A percentile compares a stretch with the other conserved stretches of the same genome.
Evolutionary conservation across 2,329 filamentous ascomycete species (phyloP).

Genomic region (Intubia oerlemansii): DNA sequence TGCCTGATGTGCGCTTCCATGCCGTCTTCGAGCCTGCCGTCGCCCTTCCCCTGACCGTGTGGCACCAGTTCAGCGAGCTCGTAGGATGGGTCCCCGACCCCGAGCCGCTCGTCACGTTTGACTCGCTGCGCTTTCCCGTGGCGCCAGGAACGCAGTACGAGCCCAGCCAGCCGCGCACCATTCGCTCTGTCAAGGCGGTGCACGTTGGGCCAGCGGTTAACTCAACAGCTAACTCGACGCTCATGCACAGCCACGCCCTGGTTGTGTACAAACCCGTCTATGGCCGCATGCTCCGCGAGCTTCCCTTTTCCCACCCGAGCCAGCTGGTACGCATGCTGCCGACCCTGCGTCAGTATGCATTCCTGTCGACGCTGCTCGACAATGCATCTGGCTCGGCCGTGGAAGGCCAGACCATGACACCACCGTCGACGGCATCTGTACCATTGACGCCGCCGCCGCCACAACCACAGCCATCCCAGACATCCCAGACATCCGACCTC

Average conservation of each 20-base stretch:
- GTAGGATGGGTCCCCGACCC: conserved; percentile 25
- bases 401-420: conserved; percentile 5
- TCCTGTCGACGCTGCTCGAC: conserved; percentile 41
- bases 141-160: conserved; percentile 26
- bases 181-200: conserved; percentile 26
- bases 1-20: conserved; percentile 54
- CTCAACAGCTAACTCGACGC: too few relatives aligned
- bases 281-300: conserved; percentile 39
- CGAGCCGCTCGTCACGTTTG: conserved; percentile 27
- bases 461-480: neutral
- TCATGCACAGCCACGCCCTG: conserved; percentile 37
- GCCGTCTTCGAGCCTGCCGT: conserved; percentile 57
- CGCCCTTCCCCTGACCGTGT: conserved; percentile 42
- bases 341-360: conserved; percentile 52
- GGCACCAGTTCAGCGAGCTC: conserved; percentile 37
- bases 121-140: conserved; percentile 35
- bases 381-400: conserved; percentile 30
- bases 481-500: neutral
- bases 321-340: conserved; percentile 59
- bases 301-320: conserved; percentile 59
- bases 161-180: conserved; percentile 33
- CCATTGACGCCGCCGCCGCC: neutral
- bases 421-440: conserved; percentile 7
- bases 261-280: conserved; percentile 55
- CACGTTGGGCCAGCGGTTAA: neutral